A percentile compares a stretch with the other conserved stretches of the same genome.
Conservation (phyloP, 257 asterid species). For the Catharanthus roseus region DNA sequence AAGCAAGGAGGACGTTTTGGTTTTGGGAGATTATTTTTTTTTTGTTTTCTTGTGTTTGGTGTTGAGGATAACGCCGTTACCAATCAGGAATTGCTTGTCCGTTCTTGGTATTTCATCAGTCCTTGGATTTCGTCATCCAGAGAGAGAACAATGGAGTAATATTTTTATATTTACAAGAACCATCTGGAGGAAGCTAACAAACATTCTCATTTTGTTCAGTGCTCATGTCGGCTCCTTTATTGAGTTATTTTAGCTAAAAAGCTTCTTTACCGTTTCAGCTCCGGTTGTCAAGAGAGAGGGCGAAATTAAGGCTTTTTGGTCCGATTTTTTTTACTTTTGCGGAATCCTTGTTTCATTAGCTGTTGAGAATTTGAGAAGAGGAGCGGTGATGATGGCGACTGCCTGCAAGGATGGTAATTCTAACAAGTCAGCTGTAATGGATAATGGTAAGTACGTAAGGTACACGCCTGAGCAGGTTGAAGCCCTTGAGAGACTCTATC, state of each 20-base stretch:
- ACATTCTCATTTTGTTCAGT: conserved; percentile 16
- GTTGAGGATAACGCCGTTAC: conserved; percentile 27
- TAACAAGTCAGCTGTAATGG: conserved; percentile 34
- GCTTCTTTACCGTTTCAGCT: background rate
- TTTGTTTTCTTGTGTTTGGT: conserved; percentile 28
- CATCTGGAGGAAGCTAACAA: conserved; percentile 1
- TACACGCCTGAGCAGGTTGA: conserved; percentile 91
- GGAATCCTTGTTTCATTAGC: background rate
- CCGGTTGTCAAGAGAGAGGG: background rate
- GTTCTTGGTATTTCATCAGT: conserved; percentile 13
- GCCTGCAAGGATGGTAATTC: conserved; percentile 61
- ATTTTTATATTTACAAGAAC: conserved; percentile 14
- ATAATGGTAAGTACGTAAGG: conserved; percentile 75
- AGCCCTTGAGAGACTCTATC: conserved; percentile 88
- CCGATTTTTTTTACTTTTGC: background rate
- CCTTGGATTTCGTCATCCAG: conserved; percentile 14
- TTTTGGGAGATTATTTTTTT: conserved; percentile 16
- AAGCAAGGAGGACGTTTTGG: conserved; percentile 11
- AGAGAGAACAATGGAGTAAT: background rate
- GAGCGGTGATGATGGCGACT: conserved; percentile 42
- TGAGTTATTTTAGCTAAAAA: background rate
- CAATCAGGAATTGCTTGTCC: conserved; percentile 20
- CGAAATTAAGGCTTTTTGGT: background rate
- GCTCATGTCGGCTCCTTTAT: background rate
- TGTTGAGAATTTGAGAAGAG: conserved; percentile 9